Evolutionary conservation across 2,329 filamentous ascomycete genomes (phyloP), one percentile per base, ranked within the genome.

Genomic region (Colletotrichum tanaceti): DNA sequence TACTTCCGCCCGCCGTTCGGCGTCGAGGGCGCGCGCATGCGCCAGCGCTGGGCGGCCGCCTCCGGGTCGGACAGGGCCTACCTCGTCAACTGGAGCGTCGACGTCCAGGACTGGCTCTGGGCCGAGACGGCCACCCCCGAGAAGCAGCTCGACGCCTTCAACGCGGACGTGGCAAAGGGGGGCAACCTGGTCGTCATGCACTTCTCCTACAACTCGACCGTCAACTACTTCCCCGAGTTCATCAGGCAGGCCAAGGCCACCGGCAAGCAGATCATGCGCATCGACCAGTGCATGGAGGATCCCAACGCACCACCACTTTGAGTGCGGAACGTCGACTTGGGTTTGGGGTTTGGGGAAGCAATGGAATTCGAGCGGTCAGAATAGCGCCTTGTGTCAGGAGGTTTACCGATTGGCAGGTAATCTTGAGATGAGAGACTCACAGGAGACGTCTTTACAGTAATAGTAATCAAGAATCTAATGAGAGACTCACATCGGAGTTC

Each of bases 1-100:
- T 92, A 92, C 79, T 92, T 92, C 84, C 86, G 90, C 6, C 89
- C 90, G 6, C 90, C 90, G 0, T 92, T 89, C 73, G 90, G 90
- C 47, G 91, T 84, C 38, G 86, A 91, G 74, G 90, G 89, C 47
- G 89, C 89, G 1, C 85, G 89, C 53, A 89, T 90, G 79, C 85
- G 90, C 4, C 86, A 90, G 75, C 84, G 88, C 47, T 83, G 91
- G 35, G 86, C 88, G 0, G 80, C 82, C 1, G 83, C 85, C 0
- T 80, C 85, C 52, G 77, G 77, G 18, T 82, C 85, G 22, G 79
- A 82, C 1, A 82, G 85, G 16, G 84, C 87, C 1, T 85, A 86
- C 71, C 85, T 91, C 50, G 85, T 91, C 59, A 88, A 88, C 76
- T 92, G 90, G 90, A 89, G 85, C 73, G 87, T 92, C 52, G 90